Evolutionary conservation across 768 basidiomycete genomes (phyloP), one percentile per base, ranked within the genome.

Genomic region (Mycena floridula): DNA sequence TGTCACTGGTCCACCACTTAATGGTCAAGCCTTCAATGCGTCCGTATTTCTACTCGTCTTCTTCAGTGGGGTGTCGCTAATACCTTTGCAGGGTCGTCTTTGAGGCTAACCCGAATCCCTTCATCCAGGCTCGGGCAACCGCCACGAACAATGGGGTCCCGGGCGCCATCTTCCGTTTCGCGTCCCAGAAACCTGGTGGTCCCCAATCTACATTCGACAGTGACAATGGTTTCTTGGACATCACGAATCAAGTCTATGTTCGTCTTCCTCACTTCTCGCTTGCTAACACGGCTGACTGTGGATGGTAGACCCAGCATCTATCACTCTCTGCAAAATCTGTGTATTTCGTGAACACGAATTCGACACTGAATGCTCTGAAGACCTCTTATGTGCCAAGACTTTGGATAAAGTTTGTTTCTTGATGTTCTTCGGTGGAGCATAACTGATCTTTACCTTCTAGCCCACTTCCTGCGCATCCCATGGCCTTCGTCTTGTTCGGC

Each of bases 21-120:
- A 65, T 32, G 74, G 74, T n/a, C 60, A 56, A 36, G 66, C 76
- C 4, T 82, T 70, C 57, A 86, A 86, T 50, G 82, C 77, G 84
- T 79, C 47, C 20, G 68, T 57, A 6, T 8, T 12, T 8, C 3
- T n/a, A 12, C 40, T n/a, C 9, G 9, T 8, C 37, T 15, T 36
- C n/a, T 5, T 8, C 38, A 27, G 7, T 44, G 24, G n/a, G n/a
- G n/a, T n/a, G n/a, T 15, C 26, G 2, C 1, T 2, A 23, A 8
- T 11, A 13, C 28, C 37, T 5, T 3, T 18, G 13, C 38, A 55
- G 54, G 18, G 27, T 55, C 11, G 52, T 67, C 9, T 41, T 60
- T n/a, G 61, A 67, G 18, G 37, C 58, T 4, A 66, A 53, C 47
- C 22, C 56, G 3, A 62, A 78, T 50, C 47, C 66, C 0, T 81